Conservation (phyloP, 2,329 filamentous ascomycete genomes). For the Penicillium sp. region DNA sequence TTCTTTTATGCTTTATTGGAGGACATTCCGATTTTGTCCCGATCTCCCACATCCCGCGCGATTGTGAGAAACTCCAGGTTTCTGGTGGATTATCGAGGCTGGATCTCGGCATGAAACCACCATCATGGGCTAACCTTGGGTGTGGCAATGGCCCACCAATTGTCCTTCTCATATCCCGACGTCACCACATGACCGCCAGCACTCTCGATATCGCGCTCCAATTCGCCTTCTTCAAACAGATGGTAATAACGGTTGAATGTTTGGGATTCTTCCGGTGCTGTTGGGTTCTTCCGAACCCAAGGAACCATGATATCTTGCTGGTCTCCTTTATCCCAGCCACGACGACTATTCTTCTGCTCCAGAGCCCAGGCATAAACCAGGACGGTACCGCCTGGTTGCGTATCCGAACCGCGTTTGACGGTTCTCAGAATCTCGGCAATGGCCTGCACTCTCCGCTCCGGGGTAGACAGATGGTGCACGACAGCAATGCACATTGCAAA, state of each 20-base stretch:
- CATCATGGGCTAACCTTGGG: conserved; percentile 19
- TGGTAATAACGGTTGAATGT: conserved; percentile 93
- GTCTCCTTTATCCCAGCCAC: conserved; percentile 82
- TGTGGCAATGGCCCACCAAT: conserved; percentile 86
- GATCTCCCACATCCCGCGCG: not conserved
- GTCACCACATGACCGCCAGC: conserved; percentile 76
- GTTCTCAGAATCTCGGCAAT: conserved; percentile 70
- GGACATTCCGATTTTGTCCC: not conserved
- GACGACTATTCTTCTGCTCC: conserved; percentile 81
- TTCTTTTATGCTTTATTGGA: not conserved
- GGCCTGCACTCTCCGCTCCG: conserved; percentile 68
- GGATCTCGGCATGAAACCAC: conserved; percentile 27
- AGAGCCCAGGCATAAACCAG: conserved; percentile 94
- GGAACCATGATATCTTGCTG: conserved; percentile 93
- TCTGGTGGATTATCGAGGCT: conserved; percentile 25
- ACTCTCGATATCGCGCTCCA: conserved; percentile 73
- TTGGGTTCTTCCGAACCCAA: conserved; percentile 70
- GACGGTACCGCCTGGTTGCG: conserved; percentile 58
- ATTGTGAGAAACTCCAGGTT: not conserved
- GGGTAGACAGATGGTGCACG: conserved; percentile 86
- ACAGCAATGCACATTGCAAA: conserved; percentile 95
- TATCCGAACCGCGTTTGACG: conserved; percentile 44
- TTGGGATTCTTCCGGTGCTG: conserved; percentile 30
- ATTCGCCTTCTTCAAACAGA: conserved; percentile 80
- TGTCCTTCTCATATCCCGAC: conserved; percentile 92